A percentile compares a stretch with the other conserved stretches of the same genome.
Evolutionary conservation across 2,329 filamentous ascomycete genomes (phyloP).

Genomic region (Fusarium irregulare): DNA sequence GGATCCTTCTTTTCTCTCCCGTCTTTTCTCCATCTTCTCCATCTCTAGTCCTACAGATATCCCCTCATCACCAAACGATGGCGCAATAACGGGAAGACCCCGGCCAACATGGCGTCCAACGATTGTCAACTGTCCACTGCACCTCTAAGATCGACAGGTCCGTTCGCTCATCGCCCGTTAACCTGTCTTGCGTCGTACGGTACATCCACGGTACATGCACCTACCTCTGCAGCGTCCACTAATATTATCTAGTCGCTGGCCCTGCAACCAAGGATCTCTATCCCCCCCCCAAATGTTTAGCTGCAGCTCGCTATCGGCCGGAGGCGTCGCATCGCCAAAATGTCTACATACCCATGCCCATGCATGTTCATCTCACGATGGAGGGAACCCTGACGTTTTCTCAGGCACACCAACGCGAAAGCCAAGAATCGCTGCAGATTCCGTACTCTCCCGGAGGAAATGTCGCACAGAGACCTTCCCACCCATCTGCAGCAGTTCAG

Average conservation of each 20-base stretch:
- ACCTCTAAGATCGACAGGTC: constrained; percentile 34
- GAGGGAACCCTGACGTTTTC: constrained; percentile 18
- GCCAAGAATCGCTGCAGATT: constrained; percentile 17
- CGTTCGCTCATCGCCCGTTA: constrained; percentile 31
- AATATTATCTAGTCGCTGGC: neutral
- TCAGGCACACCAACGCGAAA: constrained; percentile 27
- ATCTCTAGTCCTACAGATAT: constrained; percentile 16
- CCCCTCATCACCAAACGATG: constrained; percentile 19
- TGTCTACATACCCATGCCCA: constrained; percentile 14
- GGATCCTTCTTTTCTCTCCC: neutral
- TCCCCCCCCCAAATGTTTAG: constrained; percentile 36
- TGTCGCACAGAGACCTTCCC: constrained; percentile 9
- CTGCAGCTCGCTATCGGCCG: constrained; percentile 42
- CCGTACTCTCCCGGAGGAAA: constrained; percentile 18
- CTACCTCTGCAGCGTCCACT: neutral
- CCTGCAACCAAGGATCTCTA: neutral
- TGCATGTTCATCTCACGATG: constrained; percentile 7
- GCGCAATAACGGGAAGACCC: constrained; percentile 23
- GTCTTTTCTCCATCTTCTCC: constrained; percentile 2
- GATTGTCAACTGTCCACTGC: constrained; percentile 26
- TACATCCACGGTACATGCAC: constrained; percentile 14
- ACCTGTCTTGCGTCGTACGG: neutral
- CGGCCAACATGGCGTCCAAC: constrained; percentile 21
- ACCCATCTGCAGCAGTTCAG: constrained; percentile 9
- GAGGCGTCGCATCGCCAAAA: constrained; percentile 34